A percentile compares a stretch with the other conserved stretches of the same genome.
Conservation (phyloP, 495 filamentous ascomycete species). For the Aspergillus diversus region DNA sequence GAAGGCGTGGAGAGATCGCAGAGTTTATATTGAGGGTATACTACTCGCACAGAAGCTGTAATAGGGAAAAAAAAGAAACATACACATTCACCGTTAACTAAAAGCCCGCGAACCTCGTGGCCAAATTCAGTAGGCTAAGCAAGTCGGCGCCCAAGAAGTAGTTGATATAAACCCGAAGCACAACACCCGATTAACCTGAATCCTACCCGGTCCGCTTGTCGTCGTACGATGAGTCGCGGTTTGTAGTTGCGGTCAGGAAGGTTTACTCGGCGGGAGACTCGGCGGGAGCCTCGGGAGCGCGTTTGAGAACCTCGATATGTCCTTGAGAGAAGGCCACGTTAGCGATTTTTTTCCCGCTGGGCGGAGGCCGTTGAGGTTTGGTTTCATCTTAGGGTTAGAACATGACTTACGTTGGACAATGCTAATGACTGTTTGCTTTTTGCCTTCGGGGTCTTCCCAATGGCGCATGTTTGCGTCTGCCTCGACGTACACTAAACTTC, state of each 20-base stretch:
- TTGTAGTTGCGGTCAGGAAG: neutral
- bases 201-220: neutral
- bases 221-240: neutral
- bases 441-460: constrained; percentile 68
- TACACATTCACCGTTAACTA: neutral
- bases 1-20: neutral
- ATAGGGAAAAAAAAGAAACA: neutral
- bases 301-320: constrained; percentile 63
- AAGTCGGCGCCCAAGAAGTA: constrained; percentile 7
- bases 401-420: constrained; percentile 71
- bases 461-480: constrained; percentile 66
- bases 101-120: too few relatives aligned
- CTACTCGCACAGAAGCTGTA: neutral
- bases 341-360: constrained; percentile 1
- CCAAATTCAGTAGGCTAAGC: neutral
- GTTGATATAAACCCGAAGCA: neutral
- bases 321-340: constrained; percentile 39
- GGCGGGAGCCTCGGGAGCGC: constrained; percentile 30
- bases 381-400: neutral
- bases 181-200: neutral
- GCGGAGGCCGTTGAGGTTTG: neutral
- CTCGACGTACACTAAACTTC: constrained; percentile 72
- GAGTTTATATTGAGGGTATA: neutral
- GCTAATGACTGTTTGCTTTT: constrained; percentile 56
- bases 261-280: constrained; percentile 18